phyloP scores from a whole-genome alignment of 768 basidiomycete genomes.

The Mrakia blollopis region DNA sequence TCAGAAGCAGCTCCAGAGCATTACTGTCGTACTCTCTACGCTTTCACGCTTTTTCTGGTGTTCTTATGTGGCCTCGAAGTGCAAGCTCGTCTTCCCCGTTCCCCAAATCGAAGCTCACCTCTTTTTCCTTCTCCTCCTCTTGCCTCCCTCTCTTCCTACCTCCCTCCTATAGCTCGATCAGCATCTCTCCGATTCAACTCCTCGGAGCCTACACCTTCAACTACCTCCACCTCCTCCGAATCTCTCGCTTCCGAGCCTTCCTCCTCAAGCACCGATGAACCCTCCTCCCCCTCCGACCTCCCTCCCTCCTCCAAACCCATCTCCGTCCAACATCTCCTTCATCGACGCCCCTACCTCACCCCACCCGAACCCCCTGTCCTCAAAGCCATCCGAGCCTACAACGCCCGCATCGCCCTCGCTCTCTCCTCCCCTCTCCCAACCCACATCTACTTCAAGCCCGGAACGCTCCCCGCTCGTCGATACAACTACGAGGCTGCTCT shows the following conservation, averaged over 20 bases:
- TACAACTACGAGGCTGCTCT: conserved; percentile 70
- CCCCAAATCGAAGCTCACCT: background rate
- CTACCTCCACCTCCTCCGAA: too few relatives aligned
- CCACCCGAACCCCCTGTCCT: conserved; percentile 62
- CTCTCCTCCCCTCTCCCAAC: conserved; percentile 81
- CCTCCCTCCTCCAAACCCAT: background rate
- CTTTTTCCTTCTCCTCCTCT: background rate
- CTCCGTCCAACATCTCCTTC: conserved; percentile 38
- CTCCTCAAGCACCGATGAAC: background rate
- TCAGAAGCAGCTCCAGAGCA: background rate
- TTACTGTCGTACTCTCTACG: background rate
- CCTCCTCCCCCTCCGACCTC: background rate
- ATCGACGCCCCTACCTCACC: conserved; percentile 45
- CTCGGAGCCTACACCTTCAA: conserved; percentile 1
- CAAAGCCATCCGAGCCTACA: conserved; percentile 74
- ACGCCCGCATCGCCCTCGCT: conserved; percentile 73
- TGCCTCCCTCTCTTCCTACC: background rate
- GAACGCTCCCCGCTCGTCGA: conserved; percentile 73
- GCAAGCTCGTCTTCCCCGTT: background rate
- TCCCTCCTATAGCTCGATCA: background rate
- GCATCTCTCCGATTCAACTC: background rate
- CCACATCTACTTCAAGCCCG: conserved; percentile 91
- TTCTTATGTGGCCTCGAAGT: too few relatives aligned
- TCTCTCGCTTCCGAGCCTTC: background rate
- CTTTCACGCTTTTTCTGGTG: background rate